phyloP scores from a whole-genome alignment of 371 early-diverging fungal species.

The Entomophthora muscae region DNA sequence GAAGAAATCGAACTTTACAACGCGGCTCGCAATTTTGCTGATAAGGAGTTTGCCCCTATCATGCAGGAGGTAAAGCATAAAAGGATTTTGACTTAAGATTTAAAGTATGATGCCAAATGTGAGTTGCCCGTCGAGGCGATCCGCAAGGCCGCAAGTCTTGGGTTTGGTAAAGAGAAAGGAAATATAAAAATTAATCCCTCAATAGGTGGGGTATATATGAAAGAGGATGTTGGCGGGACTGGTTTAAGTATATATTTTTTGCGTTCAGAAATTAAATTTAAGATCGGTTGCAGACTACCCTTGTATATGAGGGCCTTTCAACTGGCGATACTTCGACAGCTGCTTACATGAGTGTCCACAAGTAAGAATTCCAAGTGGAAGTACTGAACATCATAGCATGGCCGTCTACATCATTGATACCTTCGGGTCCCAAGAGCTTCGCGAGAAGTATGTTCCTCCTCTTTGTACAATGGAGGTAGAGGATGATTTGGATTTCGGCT shows the following conservation, averaged over 20 bases:
- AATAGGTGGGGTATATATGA: slow-evolving; percentile 16
- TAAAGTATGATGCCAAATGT: slow-evolving; percentile 25
- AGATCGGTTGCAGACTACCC: slow-evolving; percentile 22
- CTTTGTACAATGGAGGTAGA: slow-evolving; percentile 23
- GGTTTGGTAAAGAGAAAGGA: slow-evolving; percentile 22
- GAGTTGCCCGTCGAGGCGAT: slow-evolving; percentile 26
- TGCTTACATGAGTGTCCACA: slow-evolving; percentile 40
- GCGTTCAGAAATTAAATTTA: background rate
- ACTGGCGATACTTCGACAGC: slow-evolving; percentile 35
- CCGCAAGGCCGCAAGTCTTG: slow-evolving; percentile 27
- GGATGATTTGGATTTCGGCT: background rate
- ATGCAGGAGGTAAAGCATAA: slow-evolving; percentile 20
- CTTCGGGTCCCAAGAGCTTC: slow-evolving; percentile 26
- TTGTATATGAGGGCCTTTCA: slow-evolving; percentile 35
- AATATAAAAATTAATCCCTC: background rate
- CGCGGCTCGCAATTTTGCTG: slow-evolving; percentile 25
- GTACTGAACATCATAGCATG: slow-evolving; percentile 18
- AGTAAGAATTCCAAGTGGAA: slow-evolving; percentile 14
- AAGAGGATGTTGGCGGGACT: slow-evolving; percentile 22
- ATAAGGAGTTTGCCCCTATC: slow-evolving; percentile 28
- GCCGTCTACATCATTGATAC: slow-evolving; percentile 39
- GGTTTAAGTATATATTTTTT: slow-evolving; percentile 14
- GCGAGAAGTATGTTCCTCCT: slow-evolving; percentile 24
- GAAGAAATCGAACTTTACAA: slow-evolving; percentile 23
- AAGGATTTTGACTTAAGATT: background rate